Percentiles rank a stretch among this genome's conserved stretches.
phyloP scores from a whole-genome alignment of 1,284 basidiomycete species.

The Peniophora sp. region DNA sequence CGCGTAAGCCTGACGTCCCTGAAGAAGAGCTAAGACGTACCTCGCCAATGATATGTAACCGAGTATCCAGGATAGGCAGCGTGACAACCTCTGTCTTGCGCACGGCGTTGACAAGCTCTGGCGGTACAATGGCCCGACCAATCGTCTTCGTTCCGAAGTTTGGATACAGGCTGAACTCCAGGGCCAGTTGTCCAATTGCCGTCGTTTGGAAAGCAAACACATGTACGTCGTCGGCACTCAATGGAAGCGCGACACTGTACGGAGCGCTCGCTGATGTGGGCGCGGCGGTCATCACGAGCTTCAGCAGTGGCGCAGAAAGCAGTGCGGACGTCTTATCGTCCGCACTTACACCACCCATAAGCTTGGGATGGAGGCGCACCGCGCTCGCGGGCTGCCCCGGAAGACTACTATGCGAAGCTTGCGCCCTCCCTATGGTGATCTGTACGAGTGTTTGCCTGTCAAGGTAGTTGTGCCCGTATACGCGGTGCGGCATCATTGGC shows the following conservation, averaged over 20 bases:
- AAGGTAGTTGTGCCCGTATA: conserved; percentile 88
- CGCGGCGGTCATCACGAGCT: conserved; percentile 86
- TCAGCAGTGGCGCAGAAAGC: conserved; percentile 76
- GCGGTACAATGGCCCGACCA: conserved; percentile 85
- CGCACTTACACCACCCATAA: conserved; percentile 53
- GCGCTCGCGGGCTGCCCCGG: conserved; percentile 27
- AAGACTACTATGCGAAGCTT: conserved; percentile 22
- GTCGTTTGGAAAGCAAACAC: conserved; percentile 87
- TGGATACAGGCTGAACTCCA: conserved; percentile 95
- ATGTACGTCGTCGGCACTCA: conserved; percentile 66
- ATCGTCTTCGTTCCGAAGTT: conserved; percentile 99
- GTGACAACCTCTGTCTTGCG: conserved; percentile 52
- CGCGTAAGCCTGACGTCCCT: conserved; percentile 6
- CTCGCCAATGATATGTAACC: conserved; percentile 93
- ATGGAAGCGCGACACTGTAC: conserved; percentile 82
- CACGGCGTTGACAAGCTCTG: conserved; percentile 62
- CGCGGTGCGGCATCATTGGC: conserved; percentile 94
- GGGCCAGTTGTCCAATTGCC: conserved; percentile 63
- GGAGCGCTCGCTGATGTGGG: conserved; percentile 80
- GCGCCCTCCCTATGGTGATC: conserved; percentile 74
- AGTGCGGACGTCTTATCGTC: conserved; percentile 46
- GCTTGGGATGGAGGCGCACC: conserved; percentile 60
- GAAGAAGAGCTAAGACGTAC: conserved; percentile 29
- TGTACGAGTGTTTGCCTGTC: conserved; percentile 87
- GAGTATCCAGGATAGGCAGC: conserved; percentile 86